Evolutionary conservation across 2,329 filamentous ascomycete species (phyloP).

Genomic region (Ceratocystis smalleyi): DNA sequence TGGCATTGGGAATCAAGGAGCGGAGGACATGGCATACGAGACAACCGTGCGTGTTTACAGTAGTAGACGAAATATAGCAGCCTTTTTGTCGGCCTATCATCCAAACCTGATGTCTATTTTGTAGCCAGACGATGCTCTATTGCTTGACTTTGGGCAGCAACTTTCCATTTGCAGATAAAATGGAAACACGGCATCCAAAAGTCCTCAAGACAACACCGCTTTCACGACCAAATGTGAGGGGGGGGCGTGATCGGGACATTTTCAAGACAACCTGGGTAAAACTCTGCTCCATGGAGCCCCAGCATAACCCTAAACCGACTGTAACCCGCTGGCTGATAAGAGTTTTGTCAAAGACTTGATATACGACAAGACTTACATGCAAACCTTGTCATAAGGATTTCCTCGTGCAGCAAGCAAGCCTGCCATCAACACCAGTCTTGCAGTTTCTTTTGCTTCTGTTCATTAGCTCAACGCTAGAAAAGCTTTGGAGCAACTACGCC

Average conservation of each 20-base stretch:
- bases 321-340: background rate
- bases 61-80: conserved; percentile 28
- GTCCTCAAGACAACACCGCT: no score
- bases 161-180: background rate
- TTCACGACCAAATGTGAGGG: background rate
- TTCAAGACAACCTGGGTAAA: background rate
- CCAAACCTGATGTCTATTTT: background rate
- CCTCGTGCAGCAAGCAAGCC: background rate
- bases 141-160: background rate
- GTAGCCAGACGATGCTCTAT: background rate
- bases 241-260: background rate
- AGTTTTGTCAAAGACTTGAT: background rate
- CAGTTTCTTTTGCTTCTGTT: background rate
- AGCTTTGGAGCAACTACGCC: background rate
- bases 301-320: background rate
- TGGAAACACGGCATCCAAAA: background rate
- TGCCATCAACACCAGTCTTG: background rate
- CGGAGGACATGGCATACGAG: conserved; percentile 50
- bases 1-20: conserved; percentile 40
- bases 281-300: background rate
- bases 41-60: conserved; percentile 39
- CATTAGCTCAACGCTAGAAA: background rate
- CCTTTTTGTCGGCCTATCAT: background rate
- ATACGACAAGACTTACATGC: background rate
- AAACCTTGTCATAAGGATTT: background rate